These are phyloP conservation scores for Harrya chromipes DNA, from an alignment of 768 basidiomycete genomes.

Conservation along the genomic window DNA sequence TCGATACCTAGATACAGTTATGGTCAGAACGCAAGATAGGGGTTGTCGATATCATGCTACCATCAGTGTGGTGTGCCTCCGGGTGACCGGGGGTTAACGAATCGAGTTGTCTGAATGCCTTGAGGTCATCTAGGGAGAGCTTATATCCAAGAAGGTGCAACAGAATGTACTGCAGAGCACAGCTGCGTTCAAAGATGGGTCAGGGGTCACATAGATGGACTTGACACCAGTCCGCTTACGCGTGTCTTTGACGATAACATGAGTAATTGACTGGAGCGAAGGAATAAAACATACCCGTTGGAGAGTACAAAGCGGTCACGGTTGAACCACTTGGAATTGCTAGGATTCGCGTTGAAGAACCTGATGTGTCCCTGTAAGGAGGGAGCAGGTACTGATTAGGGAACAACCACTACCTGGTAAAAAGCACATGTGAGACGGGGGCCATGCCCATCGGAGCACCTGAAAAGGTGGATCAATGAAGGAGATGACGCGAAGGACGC, in stretches of 20 bases:
- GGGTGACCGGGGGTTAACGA: slow-evolving; percentile 95
- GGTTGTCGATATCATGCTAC: slow-evolving; percentile 27
- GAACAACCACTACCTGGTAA: slow-evolving; percentile 51
- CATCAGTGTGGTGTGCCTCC: slow-evolving; percentile 68
- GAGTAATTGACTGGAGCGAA: slow-evolving; percentile 1
- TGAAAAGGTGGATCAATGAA: slow-evolving; percentile 24
- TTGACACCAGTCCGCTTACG: slow-evolving; percentile 43
- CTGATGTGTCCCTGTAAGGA: slow-evolving; percentile 34
- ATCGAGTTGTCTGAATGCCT: slow-evolving; percentile 87
- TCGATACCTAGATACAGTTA: slow-evolving; percentile 52
- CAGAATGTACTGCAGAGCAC: slow-evolving; percentile 89
- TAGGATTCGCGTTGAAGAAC: slow-evolving; percentile 86
- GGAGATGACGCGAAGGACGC: not conserved
- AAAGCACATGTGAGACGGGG: slow-evolving; percentile 76
- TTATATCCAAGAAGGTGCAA: slow-evolving; percentile 93
- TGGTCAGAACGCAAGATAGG: slow-evolving; percentile 8
- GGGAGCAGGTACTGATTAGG: not conserved
- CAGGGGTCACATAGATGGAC: not conserved
- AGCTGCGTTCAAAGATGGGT: slow-evolving; percentile 44
- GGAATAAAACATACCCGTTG: slow-evolving; percentile 62
- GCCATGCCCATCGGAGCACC: slow-evolving; percentile 96
- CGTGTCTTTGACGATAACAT: slow-evolving; percentile 50
- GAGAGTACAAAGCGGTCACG: slow-evolving; percentile 97
- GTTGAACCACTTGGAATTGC: slow-evolving; percentile 91
- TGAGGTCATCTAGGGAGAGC: slow-evolving; percentile 88